Evolutionary conservation across 2,329 filamentous ascomycete genomes (phyloP), one percentile per base, ranked within the genome.

Genomic region (Clonostachys rhizophaga): DNA sequence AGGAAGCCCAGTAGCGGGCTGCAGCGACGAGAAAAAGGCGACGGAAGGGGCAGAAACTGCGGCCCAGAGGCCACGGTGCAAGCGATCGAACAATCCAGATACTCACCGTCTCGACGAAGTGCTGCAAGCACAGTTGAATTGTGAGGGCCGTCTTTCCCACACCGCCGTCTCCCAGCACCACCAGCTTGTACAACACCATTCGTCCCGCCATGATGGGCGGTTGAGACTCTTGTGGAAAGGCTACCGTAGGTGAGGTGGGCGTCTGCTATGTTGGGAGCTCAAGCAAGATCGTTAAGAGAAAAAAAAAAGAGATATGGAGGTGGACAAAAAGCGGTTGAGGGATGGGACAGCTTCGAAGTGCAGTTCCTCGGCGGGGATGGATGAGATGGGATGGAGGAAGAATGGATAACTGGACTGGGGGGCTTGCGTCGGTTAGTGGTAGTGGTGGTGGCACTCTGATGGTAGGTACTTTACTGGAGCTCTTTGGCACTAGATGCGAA

Each of bases 81-180:
- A 40, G 17, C 17, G 40, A 34, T 34, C 13, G 34, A 37, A 41
- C 42, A 49, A 46, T 30, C 36, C 43, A 36, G 34, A 45, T 39
- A 75, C 81, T 70, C 71, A 85, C 81, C 52, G 91, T 96, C 74
- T 97, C 92, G 61, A 97, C 91, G 67, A 99, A 99, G 71, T 99
- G 94, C 70, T 97, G 95, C 63, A 97, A 74, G 68, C 94, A 97
- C 60, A 99, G 79, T 84, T 99, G 91, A 64, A 96, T 96, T 49
- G 91, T 96, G 64, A 96, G 76, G 61, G 91, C 91, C 45, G 91
- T 96, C 72, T 96, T 96, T 58, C 91, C 91, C 52, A 96, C 91
- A 70, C 91, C 91, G 72, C 91, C 91, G 67, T 96, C 91, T 59
- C 91, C 91, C 54, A 96, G 76, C 72, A 96, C 91, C 81, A 96